Percentiles rank a stretch among this genome's conserved stretches.
phyloP scores from a whole-genome alignment of 2,329 filamentous ascomycete species.

The Pestalotiopsis fici region DNA sequence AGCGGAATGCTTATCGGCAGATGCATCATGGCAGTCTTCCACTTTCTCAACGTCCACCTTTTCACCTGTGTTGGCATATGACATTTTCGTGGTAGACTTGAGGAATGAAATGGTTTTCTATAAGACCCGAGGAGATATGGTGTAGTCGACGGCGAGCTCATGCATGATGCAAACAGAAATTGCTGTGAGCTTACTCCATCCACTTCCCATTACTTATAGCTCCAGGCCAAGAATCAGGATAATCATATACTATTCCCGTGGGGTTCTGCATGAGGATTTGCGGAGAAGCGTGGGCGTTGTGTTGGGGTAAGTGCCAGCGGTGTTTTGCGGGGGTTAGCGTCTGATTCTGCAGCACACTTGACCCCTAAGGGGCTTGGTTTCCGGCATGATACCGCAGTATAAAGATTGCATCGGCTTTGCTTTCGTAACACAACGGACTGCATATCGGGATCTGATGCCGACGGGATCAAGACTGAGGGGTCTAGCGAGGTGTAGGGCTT shows the following conservation, averaged over 20 bases:
- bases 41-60: neutral
- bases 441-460: neutral
- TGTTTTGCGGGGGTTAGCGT: neutral
- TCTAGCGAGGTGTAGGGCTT: too few relatives aligned
- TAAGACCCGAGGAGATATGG: too few relatives aligned
- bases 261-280: too few relatives aligned
- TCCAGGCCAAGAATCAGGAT: too few relatives aligned
- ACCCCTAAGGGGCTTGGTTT: neutral
- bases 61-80: neutral
- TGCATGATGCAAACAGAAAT: too few relatives aligned
- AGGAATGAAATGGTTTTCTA: neutral
- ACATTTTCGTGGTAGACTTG: neutral
- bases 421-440: neutral
- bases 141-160: too few relatives aligned
- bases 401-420: neutral
- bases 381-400: neutral
- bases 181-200: too few relatives aligned
- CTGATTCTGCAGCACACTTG: neutral
- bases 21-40: neutral
- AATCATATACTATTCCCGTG: too few relatives aligned
- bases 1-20: neutral
- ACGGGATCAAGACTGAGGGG: too few relatives aligned
- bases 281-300: too few relatives aligned
- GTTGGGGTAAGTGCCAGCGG: neutral
- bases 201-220: too few relatives aligned